Base-by-base conservation (phyloP, 768 basidiomycete species). In the Lactarius hatsudake region DNA sequence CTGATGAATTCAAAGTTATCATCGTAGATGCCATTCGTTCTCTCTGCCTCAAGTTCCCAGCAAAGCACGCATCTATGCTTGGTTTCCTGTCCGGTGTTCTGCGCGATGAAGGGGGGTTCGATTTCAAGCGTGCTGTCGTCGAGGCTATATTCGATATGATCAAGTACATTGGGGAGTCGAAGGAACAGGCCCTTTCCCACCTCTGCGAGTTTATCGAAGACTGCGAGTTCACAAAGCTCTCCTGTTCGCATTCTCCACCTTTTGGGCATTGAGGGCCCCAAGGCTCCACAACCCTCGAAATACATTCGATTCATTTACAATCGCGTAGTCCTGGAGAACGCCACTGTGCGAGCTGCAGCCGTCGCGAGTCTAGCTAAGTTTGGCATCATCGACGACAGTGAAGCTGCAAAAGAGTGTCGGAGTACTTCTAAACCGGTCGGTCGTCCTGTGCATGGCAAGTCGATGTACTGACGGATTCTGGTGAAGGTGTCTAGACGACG, bases 71-170 rank as follows among this genome's bases (percentile, higher is more conserved):
- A 1, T 91, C 94, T 48, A 98, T 99, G 96, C 89, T 99, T 65
- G 87, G 90, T 5, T 99, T 99, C 87, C 84, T 99, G 38, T 95
- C 94, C 55, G 94, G 96, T 62, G 93, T 98, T 32, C 85, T 99
- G 57, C 89, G 97, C 56, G 97, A 99, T 73, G 97, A 99, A 78
- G 97, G 97, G 64, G 97, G 97, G 6, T 98, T 98, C 78, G 97
- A 99, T 75, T 99, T 98, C 84, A 99, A 99, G 80, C 94, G 96
- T 56, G 94, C 97, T 8, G 94, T 98, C 58, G 97, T 99, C 40
- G 97, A 98, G 78, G 96, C 97, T 23, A 98, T 99, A 75, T 98
- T 99, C 76, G 97, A 99, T 78, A 99, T 99, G 97, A 93, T 99
- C 84, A 98, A 96, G 75, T 98, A 87, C 79, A 98, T 99, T 73